Evolutionary conservation across 306 rosid species (phyloP).

Genomic region (Mimosa bimucronata): DNA sequence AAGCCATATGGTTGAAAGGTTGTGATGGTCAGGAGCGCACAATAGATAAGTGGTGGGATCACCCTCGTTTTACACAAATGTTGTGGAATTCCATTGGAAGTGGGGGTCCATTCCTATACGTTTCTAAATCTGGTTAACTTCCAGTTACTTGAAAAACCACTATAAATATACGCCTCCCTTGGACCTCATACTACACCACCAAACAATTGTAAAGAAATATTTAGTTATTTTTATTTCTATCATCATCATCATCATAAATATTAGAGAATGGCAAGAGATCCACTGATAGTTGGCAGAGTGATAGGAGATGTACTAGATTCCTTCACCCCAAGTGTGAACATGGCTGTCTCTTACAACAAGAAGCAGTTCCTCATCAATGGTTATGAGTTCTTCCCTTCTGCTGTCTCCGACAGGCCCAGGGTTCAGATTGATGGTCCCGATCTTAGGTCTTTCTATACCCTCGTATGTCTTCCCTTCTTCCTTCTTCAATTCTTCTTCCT

Average conservation of each 20-base stretch:
- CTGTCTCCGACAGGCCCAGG: slow-evolving; percentile 61
- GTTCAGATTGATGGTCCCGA: slow-evolving; percentile 79
- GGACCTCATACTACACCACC: slow-evolving; percentile 33
- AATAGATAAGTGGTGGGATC: slow-evolving; percentile 19
- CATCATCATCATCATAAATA: too few species aligned
- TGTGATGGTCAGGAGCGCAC: too few species aligned
- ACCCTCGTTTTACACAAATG: background rate
- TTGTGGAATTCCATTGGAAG: background rate
- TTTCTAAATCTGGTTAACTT: slow-evolving; percentile 14
- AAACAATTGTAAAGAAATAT: background rate
- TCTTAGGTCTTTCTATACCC: slow-evolving; percentile 82
- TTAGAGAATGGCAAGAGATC: slow-evolving; percentile 69
- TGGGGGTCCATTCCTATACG: background rate
- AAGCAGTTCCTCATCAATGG: slow-evolving; percentile 80
- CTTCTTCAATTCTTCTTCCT: background rate
- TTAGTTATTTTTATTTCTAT: background rate
- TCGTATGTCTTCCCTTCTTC: slow-evolving; percentile 47
- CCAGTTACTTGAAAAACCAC: slow-evolving; percentile 30
- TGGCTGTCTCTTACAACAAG: slow-evolving; percentile 57
- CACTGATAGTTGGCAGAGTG: slow-evolving; percentile 76
- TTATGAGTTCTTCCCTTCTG: slow-evolving; percentile 74
- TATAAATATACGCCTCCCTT: slow-evolving; percentile 38
- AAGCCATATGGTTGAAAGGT: too few species aligned
- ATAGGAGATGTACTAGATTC: slow-evolving; percentile 85
- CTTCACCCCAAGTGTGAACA: slow-evolving; percentile 58